phyloP scores from a whole-genome alignment of 495 filamentous ascomycete species.

The Chaetomium cochliodes region DNA sequence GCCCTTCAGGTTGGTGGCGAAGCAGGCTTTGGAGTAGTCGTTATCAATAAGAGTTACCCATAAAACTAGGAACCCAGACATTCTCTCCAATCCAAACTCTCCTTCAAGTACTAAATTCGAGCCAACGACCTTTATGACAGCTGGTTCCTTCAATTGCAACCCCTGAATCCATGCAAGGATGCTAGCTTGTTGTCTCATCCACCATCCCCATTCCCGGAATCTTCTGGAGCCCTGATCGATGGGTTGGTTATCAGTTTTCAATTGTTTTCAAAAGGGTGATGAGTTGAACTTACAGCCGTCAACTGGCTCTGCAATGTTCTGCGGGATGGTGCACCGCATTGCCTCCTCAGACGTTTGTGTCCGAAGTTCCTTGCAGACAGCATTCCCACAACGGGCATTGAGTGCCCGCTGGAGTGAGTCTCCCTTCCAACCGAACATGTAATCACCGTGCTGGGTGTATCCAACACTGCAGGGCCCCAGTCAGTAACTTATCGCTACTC shows the following conservation, averaged over 20 bases:
- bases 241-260: no score
- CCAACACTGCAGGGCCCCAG: slow-evolving; percentile 30
- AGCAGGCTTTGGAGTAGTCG: no score
- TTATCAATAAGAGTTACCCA: no score
- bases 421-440: slow-evolving; percentile 54
- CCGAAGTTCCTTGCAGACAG: slow-evolving; percentile 41
- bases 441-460: slow-evolving; percentile 51
- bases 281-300: slow-evolving; percentile 35
- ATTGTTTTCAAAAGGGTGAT: neutral
- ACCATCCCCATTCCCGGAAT: slow-evolving; percentile 11
- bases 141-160: neutral
- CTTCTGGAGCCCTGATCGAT: slow-evolving; percentile 5
- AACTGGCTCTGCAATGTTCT: slow-evolving; percentile 35
- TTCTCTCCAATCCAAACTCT: no score
- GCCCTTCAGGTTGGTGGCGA: no score
- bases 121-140: neutral
- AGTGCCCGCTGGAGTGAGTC: slow-evolving; percentile 50
- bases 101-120: neutral
- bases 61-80: no score
- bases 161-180: neutral
- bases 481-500: neutral
- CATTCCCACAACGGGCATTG: slow-evolving; percentile 46
- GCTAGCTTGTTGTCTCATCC: neutral
- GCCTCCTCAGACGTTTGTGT: slow-evolving; percentile 37
- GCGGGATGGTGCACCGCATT: slow-evolving; percentile 36